phyloP scores from a whole-genome alignment of 805 yeast genomes.

The Wickerhamomyces hampshirensis region DNA sequence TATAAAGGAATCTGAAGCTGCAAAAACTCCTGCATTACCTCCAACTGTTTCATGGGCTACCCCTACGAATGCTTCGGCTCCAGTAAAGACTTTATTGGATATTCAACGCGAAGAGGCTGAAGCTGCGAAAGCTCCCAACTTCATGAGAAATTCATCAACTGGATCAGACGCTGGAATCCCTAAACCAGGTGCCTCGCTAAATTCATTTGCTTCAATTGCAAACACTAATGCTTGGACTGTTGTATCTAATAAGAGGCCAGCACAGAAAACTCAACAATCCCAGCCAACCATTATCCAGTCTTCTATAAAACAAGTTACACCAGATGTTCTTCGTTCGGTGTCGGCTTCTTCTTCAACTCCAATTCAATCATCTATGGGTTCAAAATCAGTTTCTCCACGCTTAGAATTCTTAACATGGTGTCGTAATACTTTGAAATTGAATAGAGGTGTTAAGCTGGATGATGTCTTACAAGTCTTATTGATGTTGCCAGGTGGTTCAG shows the following conservation, averaged over 20 bases:
- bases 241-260: slow-evolving; percentile 23
- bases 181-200: slow-evolving; percentile 4
- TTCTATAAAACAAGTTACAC: slow-evolving; percentile 21
- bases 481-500: slow-evolving; percentile 71
- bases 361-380: slow-evolving; percentile 2
- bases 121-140: no score
- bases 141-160: no score
- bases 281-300: slow-evolving; percentile 10
- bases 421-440: slow-evolving; percentile 58
- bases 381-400: slow-evolving; percentile 33
- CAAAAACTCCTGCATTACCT: slow-evolving; percentile 25
- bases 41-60: slow-evolving; percentile 36
- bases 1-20: slow-evolving; percentile 10
- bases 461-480: slow-evolving; percentile 78
- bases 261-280: slow-evolving; percentile 4
- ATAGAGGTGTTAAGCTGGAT: slow-evolving; percentile 69
- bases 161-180: slow-evolving; percentile 22
- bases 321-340: slow-evolving; percentile 34
- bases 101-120: slow-evolving; percentile 55
- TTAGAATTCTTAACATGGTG: slow-evolving; percentile 74
- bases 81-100: slow-evolving; percentile 51
- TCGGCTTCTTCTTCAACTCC: slow-evolving; percentile 26
- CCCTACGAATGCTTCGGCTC: slow-evolving; percentile 23
- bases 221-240: slow-evolving; percentile 36
- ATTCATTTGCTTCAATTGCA: slow-evolving; percentile 23